phyloP scores from a whole-genome alignment of 2,329 filamentous ascomycete species.

The Colletotrichum siamense region DNA sequence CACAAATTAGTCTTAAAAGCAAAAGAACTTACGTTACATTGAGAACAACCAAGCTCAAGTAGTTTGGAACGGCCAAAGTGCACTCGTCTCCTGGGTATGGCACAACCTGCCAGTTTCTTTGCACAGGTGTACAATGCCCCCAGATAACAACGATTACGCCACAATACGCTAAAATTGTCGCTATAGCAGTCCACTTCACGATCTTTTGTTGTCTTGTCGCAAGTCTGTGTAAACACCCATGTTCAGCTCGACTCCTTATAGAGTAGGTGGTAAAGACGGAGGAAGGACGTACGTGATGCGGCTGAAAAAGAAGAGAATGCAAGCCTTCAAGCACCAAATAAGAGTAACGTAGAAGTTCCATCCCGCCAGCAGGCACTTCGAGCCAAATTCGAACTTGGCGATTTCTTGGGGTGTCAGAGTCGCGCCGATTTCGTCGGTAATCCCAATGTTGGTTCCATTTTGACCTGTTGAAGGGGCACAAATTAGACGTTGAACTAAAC shows the following conservation, averaged over 20 bases:
- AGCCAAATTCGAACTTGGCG: slow-evolving; percentile 34
- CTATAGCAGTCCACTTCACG: slow-evolving; percentile 37
- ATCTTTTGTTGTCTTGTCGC: slow-evolving; percentile 41
- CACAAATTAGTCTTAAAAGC: neutral
- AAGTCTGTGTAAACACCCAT: slow-evolving; percentile 27
- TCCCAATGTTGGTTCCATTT: slow-evolving; percentile 43
- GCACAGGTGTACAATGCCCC: slow-evolving; percentile 40
- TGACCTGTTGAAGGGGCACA: slow-evolving; percentile 30
- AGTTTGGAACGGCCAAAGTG: slow-evolving; percentile 40
- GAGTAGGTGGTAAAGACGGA: neutral
- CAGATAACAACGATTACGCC: slow-evolving; percentile 38
- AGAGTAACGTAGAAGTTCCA: slow-evolving; percentile 47
- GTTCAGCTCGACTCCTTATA: too few species aligned
- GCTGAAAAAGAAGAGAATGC: slow-evolving; percentile 47
- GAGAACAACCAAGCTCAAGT: slow-evolving; percentile 38
- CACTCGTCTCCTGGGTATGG: slow-evolving; percentile 46
- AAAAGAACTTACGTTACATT: slow-evolving; percentile 37
- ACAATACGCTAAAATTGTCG: slow-evolving; percentile 35
- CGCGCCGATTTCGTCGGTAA: slow-evolving; percentile 35
- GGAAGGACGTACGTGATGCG: slow-evolving; percentile 43
- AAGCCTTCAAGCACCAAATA: slow-evolving; percentile 48
- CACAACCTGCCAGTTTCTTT: slow-evolving; percentile 44
- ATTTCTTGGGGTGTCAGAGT: slow-evolving; percentile 34
- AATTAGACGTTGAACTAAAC: neutral
- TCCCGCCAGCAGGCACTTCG: slow-evolving; percentile 37